A percentile compares a stretch with the other conserved stretches of the same genome.
These are phyloP conservation scores for Aphanocladium album DNA, from an alignment of 2,329 filamentous ascomycete species.

Conservation along the genomic window DNA sequence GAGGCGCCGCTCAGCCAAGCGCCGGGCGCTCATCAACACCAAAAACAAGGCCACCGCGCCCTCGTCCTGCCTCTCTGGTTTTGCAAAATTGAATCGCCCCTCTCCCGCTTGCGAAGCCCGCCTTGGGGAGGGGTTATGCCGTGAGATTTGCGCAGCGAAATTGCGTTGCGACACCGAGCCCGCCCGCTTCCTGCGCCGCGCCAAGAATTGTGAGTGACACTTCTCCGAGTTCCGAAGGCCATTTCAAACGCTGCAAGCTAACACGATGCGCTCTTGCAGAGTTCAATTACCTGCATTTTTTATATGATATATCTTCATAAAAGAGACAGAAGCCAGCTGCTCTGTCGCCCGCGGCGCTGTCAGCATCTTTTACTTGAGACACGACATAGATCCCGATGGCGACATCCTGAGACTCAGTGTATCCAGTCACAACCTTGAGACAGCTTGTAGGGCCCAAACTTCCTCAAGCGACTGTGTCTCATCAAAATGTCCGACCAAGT, in stretches of 20 bases:
- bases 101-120: constrained; percentile 16
- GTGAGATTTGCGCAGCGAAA: neutral
- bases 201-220: constrained; percentile 1
- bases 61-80: neutral
- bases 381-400: neutral
- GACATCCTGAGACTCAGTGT: neutral
- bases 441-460: neutral
- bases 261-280: neutral
- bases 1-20: constrained; percentile 2
- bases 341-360: neutral
- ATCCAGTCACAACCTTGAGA: neutral
- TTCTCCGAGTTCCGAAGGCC: neutral
- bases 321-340: neutral
- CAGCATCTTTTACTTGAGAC: neutral
- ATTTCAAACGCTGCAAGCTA: neutral
- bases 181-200: neutral
- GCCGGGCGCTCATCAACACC: constrained; percentile 8
- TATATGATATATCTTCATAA: neutral
- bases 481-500: constrained; percentile 27
- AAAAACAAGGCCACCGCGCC: neutral
- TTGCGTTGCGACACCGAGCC: neutral
- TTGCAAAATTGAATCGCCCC: neutral
- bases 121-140: constrained; percentile 22
- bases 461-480: neutral
- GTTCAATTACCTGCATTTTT: neutral